Evolutionary conservation across 345 rosid species (phyloP).

Genomic region (Euclidium syriacum): DNA sequence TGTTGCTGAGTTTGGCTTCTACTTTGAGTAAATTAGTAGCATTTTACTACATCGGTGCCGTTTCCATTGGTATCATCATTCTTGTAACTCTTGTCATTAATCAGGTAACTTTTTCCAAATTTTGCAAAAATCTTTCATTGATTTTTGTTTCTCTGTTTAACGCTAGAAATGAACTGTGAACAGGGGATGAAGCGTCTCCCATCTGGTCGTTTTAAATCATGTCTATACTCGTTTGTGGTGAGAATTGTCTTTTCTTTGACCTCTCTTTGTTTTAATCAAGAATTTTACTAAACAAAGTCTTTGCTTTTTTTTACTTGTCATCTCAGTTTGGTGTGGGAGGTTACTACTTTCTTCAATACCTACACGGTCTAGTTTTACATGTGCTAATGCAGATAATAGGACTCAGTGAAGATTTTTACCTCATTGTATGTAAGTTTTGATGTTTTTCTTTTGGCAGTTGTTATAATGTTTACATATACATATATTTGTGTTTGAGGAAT

Average conservation of each 20-base stretch:
- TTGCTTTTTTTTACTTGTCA: constrained; percentile 19
- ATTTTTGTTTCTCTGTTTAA: neutral
- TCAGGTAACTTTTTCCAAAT: constrained; percentile 40
- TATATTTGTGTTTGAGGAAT: neutral
- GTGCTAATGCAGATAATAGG: constrained; percentile 55
- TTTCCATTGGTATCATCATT: constrained; percentile 69
- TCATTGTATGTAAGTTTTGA: constrained; percentile 77
- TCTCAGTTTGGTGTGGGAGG: constrained; percentile 74
- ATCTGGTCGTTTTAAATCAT: constrained; percentile 63
- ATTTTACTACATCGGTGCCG: constrained; percentile 70
- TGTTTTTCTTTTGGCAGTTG: neutral
- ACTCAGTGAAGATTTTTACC: constrained; percentile 73
- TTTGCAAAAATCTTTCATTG: neutral
- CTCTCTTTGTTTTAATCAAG: neutral
- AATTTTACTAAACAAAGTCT: neutral
- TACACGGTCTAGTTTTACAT: constrained; percentile 42
- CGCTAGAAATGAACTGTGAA: neutral
- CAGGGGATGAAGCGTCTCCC: constrained; percentile 87
- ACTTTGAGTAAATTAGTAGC: constrained; percentile 55
- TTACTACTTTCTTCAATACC: constrained; percentile 57
- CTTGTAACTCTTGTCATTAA: constrained; percentile 59
- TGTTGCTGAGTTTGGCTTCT: constrained; percentile 53
- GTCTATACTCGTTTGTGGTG: constrained; percentile 67
- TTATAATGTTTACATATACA: neutral
- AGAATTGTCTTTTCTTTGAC: neutral